phyloP scores from a whole-genome alignment of 169 alveolate species.

The Eimeria nieschulzi region DNA sequence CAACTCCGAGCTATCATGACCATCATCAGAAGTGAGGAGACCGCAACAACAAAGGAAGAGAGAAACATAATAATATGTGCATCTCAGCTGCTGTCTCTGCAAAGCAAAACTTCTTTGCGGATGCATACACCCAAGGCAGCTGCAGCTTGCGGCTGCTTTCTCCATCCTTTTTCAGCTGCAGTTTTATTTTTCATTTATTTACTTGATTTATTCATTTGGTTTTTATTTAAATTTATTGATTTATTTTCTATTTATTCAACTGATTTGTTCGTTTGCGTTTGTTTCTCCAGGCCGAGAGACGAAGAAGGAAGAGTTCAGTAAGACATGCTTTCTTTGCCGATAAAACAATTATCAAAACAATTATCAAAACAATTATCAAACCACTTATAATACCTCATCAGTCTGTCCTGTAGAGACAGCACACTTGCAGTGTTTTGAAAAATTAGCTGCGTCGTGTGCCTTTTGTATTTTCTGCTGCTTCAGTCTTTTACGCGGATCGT shows the following conservation, averaged over 20 bases:
- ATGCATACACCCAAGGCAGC: not conserved
- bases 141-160: not conserved
- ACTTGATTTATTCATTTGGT: not conserved
- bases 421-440: not conserved
- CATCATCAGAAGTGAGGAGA: conserved; percentile 69
- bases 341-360: too few species aligned
- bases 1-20: conserved; percentile 78
- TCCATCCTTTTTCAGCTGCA: not conserved
- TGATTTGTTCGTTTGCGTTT: not conserved
- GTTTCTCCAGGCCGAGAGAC: conserved; percentile 56
- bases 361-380: too few species aligned
- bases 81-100: not conserved
- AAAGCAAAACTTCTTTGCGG: not conserved
- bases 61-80: not conserved
- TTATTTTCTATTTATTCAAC: not conserved
- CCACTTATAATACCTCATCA: not conserved
- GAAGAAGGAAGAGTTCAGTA: conserved; percentile 67
- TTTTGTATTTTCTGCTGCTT: not conserved
- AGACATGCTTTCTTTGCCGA: too few species aligned
- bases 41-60: not conserved
- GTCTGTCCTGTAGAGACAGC: not conserved
- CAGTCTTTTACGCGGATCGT: conserved; percentile 79
- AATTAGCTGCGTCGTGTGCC: not conserved
- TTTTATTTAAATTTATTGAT: not conserved
- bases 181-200: not conserved